A percentile compares a stretch with the other conserved stretches of the same genome.
Conservation (phyloP, 495 filamentous ascomycete genomes). For the Penicillium ochrochloron region DNA sequence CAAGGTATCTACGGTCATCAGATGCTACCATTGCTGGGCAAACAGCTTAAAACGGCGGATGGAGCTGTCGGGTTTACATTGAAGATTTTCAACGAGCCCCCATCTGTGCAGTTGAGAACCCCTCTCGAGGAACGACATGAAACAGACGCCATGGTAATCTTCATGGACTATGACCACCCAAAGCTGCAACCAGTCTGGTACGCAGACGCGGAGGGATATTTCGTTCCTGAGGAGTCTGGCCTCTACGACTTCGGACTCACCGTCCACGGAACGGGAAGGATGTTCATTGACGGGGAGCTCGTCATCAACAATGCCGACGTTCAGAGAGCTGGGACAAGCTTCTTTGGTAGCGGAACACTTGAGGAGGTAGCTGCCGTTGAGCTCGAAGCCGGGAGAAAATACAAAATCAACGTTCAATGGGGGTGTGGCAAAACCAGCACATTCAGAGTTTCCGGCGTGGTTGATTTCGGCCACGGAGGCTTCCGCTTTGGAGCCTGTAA, state of each 20-base stretch:
- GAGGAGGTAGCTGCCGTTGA: not conserved
- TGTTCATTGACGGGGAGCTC: not conserved
- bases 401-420: not conserved
- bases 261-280: not conserved
- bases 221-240: not conserved
- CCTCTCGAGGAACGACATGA: not conserved
- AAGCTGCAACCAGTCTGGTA: slow-evolving; percentile 1
- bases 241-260: slow-evolving; percentile 2
- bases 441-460: slow-evolving; percentile 1
- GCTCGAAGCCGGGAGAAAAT: not conserved
- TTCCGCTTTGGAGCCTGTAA: not conserved
- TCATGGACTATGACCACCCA: not conserved
- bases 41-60: not conserved
- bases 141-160: not conserved
- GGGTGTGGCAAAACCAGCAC: too few species aligned
- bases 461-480: not conserved
- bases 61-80: not conserved
- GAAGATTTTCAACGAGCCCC: not conserved
- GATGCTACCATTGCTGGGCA: not conserved
- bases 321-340: not conserved
- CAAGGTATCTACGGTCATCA: not conserved
- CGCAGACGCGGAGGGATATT: not conserved
- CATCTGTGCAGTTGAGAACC: not conserved
- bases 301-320: not conserved
- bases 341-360: not conserved